Base-by-base conservation (phyloP, 176 grass and related monocot genomes). In the Leersia perrieri region DNA sequence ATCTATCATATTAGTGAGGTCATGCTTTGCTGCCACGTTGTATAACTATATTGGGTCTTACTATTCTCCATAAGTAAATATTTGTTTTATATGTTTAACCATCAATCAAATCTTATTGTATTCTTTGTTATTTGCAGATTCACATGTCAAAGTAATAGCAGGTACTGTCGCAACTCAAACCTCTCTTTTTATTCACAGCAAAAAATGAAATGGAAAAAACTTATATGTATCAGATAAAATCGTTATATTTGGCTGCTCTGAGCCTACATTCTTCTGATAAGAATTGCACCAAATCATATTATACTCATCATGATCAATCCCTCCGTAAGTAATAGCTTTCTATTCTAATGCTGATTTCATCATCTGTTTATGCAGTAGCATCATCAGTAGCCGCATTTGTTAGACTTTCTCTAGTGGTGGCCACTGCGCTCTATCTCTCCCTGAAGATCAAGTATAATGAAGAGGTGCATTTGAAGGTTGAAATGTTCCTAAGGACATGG, bases 401-500 rank as follows among this genome's bases (percentile, higher is more conserved):
- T 41, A 32, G 81, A 60, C 42, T 87, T 27, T 30, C 68, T 7
- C 33, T 23, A 8, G 23, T 80, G 40, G 53, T 66, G 44, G 67
- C 55, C 23, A 51, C 15, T 23, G 13, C 35, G 23, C 1, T 93
- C 5, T 92, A 89, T 63, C 20, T 77, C 51, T 71, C 63, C 5
- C 80, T 51, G 25, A 93, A 78, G 33, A 55, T 71, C 4, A 67
- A 38, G 15, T 78, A 82, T 4, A 85, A 93, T 39, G 60, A 83
- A n/a, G n/a, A n/a, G n/a, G n/a, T n/a, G n/a, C n/a, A n/a, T n/a
- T n/a, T n/a, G n/a, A n/a, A n/a, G n/a, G 86, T 92, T 8, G 90
- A 92, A 87, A 69, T 70, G 41, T 92, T 92, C 66, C 90, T 89
- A 11, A 60, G 39, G 64, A 73, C 83, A 84, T 49, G 81, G 33